Conservation (phyloP, 2,329 filamentous ascomycete species). For the Fusarium pininemorale region DNA sequence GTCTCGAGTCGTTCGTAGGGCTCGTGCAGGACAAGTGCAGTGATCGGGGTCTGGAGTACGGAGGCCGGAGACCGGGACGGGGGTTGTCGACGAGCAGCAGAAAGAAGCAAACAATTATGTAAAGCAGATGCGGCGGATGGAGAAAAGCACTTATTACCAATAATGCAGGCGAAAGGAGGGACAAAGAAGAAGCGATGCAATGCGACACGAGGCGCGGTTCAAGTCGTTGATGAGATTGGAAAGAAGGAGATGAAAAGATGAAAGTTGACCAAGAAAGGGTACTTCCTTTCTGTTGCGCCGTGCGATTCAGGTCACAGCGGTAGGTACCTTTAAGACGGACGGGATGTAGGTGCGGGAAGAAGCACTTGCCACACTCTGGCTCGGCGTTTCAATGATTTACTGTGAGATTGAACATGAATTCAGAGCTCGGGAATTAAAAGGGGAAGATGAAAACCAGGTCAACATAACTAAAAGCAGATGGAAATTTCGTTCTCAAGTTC, state of each 20-base stretch:
- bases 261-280: slow-evolving; percentile 16
- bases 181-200: slow-evolving; percentile 22
- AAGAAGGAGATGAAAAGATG: slow-evolving; percentile 32
- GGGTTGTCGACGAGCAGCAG: slow-evolving; percentile 12
- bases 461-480: not conserved
- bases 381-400: slow-evolving; percentile 6
- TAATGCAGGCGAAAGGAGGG: slow-evolving; percentile 29
- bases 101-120: slow-evolving; percentile 25
- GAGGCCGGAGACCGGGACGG: slow-evolving; percentile 25
- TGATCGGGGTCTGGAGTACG: slow-evolving; percentile 17
- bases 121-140: slow-evolving; percentile 14
- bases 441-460: not conserved
- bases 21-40: slow-evolving; percentile 23
- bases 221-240: slow-evolving; percentile 22
- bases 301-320: slow-evolving; percentile 37
- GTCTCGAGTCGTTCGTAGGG: slow-evolving; percentile 30
- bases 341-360: slow-evolving; percentile 23
- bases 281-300: slow-evolving; percentile 34
- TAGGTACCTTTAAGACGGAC: not conserved
- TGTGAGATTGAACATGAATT: not conserved
- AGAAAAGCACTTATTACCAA: slow-evolving; percentile 32
- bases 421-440: not conserved
- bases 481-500: not conserved
- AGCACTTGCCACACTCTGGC: slow-evolving; percentile 30
- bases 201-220: not conserved